phyloP scores from a whole-genome alignment of 208 protist species.

The Leptomonas pyrrhocoris region DNA sequence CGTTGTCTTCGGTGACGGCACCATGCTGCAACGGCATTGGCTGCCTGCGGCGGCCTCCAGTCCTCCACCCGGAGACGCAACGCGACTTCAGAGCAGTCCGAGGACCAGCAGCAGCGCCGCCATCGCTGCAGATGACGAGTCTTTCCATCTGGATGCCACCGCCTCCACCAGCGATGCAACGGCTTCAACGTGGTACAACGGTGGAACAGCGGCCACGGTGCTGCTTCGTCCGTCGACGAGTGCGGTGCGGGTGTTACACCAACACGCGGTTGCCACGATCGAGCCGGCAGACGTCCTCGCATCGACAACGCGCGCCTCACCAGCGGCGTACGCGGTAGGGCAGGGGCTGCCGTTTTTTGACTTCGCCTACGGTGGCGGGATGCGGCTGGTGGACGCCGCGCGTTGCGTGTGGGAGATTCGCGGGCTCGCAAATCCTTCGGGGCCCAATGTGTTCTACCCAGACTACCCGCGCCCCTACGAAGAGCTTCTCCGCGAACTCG shows the following conservation, averaged over 20 bases:
- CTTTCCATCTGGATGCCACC: neutral
- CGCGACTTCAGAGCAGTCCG: neutral
- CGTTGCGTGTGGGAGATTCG: constrained; percentile 67
- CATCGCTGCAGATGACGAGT: neutral
- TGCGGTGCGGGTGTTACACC: constrained; percentile 73
- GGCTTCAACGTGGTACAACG: constrained; percentile 2
- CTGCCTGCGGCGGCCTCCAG: constrained; percentile 15
- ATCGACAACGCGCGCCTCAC: constrained; percentile 32
- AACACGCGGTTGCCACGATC: constrained; percentile 54
- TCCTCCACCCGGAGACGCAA: neutral
- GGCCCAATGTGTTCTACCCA: constrained; percentile 30
- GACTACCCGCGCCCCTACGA: constrained; percentile 40
- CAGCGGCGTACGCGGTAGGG: constrained; percentile 59
- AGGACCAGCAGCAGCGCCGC: neutral
- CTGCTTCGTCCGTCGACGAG: constrained; percentile 58
- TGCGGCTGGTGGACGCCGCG: constrained; percentile 83
- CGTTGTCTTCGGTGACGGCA: constrained; percentile 76
- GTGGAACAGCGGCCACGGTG: constrained; percentile 54
- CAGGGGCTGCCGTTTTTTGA: constrained; percentile 87
- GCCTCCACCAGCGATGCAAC: neutral
- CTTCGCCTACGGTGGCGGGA: constrained; percentile 62
- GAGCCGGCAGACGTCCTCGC: constrained; percentile 70
- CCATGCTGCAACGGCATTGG: constrained; percentile 57
- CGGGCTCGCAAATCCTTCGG: constrained; percentile 42
- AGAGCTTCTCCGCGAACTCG: constrained; percentile 63